These are phyloP conservation scores for Aspergillus biplanus DNA, from an alignment of 495 filamentous ascomycete species.

Conservation along the genomic window DNA sequence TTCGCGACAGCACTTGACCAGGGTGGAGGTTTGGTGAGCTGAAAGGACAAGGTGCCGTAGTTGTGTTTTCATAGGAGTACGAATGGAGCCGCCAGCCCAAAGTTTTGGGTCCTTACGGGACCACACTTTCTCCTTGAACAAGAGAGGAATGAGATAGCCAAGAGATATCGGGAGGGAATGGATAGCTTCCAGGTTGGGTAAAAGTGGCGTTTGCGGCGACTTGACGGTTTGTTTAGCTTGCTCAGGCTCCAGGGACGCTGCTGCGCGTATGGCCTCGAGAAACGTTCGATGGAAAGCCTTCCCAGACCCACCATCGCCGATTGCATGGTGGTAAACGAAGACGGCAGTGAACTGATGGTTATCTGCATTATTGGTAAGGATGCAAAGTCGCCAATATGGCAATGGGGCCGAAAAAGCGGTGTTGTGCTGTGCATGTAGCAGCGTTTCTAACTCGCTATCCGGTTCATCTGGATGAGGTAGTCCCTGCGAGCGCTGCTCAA, in stretches of 20 bases:
- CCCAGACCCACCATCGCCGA: constrained; percentile 40
- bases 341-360: constrained; percentile 36
- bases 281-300: constrained; percentile 41
- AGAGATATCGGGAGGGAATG: constrained; percentile 34
- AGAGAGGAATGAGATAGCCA: constrained; percentile 25
- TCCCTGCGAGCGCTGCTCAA: constrained; percentile 29
- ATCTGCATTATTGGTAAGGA: constrained; percentile 31
- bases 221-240: constrained; percentile 30
- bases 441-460: constrained; percentile 35
- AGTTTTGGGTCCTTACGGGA: constrained; percentile 24
- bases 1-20: constrained; percentile 33
- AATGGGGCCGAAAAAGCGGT: constrained; percentile 32
- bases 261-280: constrained; percentile 29
- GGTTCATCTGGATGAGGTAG: constrained; percentile 20
- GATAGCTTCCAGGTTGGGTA: constrained; percentile 33
- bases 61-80: constrained; percentile 24
- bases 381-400: constrained; percentile 44
- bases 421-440: constrained; percentile 45
- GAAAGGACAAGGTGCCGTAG: constrained; percentile 30
- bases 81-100: constrained; percentile 33
- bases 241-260: constrained; percentile 14
- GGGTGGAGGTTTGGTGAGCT: constrained; percentile 19
- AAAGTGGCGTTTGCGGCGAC: constrained; percentile 34
- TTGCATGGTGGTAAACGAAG: constrained; percentile 43
- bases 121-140: constrained; percentile 36